A percentile compares a stretch with the other conserved stretches of the same genome.
Conservation (phyloP, 495 filamentous ascomycete species). For the Bryoglossum gracile region DNA sequence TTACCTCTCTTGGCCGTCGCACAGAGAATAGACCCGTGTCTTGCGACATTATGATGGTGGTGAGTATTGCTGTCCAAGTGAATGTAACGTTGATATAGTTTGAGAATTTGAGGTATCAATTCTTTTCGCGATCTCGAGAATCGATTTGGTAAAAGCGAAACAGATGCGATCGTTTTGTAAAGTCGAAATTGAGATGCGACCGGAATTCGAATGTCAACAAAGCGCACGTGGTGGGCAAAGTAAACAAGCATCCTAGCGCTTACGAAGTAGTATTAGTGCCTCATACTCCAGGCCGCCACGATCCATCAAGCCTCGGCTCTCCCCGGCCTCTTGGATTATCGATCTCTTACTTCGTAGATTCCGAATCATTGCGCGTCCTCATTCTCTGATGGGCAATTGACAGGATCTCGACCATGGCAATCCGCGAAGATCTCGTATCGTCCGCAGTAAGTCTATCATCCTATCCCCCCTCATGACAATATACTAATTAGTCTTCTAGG, state of each 20-base stretch:
- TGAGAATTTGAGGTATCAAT: neutral
- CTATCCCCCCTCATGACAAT: neutral
- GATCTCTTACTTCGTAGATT: neutral
- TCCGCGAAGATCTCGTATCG: conserved; percentile 77
- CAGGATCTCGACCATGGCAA: conserved; percentile 49
- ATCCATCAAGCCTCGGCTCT: conserved; percentile 10
- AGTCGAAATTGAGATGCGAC: conserved; percentile 9
- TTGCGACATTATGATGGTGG: conserved; percentile 57
- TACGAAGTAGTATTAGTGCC: too few species aligned
- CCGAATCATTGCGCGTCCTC: conserved; percentile 11
- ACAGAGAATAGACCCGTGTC: conserved; percentile 64
- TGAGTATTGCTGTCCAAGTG: neutral
- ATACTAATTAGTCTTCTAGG: conserved; percentile 43
- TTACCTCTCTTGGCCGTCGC: conserved; percentile 62
- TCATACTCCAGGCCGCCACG: neutral
- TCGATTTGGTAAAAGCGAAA: too few species aligned
- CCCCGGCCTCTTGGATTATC: conserved; percentile 12
- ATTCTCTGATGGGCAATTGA: conserved; percentile 1
- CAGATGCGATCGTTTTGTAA: neutral
- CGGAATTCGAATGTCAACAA: conserved; percentile 15
- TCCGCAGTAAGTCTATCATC: conserved; percentile 58
- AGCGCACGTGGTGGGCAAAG: neutral
- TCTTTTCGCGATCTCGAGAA: too few species aligned
- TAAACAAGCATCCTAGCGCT: too few species aligned
- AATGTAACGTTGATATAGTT: neutral